phyloP scores from a whole-genome alignment of 2,329 filamentous ascomycete genomes.

The Juglanconis oblonga region DNA sequence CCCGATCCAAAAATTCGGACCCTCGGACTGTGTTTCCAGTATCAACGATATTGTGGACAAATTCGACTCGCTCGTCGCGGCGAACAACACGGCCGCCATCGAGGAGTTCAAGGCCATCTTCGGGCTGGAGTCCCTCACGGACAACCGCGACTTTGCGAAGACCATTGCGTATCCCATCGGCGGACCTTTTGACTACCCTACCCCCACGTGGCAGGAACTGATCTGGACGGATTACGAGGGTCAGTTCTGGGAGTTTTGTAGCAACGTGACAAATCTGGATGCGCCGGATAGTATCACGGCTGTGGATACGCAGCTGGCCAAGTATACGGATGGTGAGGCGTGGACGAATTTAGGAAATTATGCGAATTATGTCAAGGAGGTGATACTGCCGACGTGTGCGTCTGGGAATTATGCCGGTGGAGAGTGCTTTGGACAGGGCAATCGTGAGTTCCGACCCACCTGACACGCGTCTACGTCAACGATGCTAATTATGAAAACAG shows the following conservation, averaged over 20 bases:
- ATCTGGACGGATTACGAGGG: slow-evolving; percentile 43
- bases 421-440: slow-evolving; percentile 40
- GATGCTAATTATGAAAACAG: slow-evolving; percentile 26
- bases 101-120: slow-evolving; percentile 45
- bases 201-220: slow-evolving; percentile 52
- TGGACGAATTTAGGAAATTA: slow-evolving; percentile 52
- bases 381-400: slow-evolving; percentile 40
- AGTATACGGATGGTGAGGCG: slow-evolving; percentile 46
- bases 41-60: slow-evolving; percentile 48
- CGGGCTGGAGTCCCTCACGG: slow-evolving; percentile 41
- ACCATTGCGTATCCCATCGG: slow-evolving; percentile 46
- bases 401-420: slow-evolving; percentile 38
- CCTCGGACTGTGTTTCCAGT: slow-evolving; percentile 45
- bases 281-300: slow-evolving; percentile 39
- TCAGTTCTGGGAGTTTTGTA: slow-evolving; percentile 52
- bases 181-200: slow-evolving; percentile 47
- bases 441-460: background rate
- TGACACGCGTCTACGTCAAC: too few species aligned
- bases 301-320: slow-evolving; percentile 42
- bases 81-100: slow-evolving; percentile 39
- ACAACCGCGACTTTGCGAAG: slow-evolving; percentile 44
- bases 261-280: slow-evolving; percentile 45
- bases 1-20: slow-evolving; percentile 46
- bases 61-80: slow-evolving; percentile 42
- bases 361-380: slow-evolving; percentile 47